A percentile compares a stretch with the other conserved stretches of the same genome.
Conservation (phyloP, 2,329 filamentous ascomycete species). For the Pseudogymnoascus sp. region DNA sequence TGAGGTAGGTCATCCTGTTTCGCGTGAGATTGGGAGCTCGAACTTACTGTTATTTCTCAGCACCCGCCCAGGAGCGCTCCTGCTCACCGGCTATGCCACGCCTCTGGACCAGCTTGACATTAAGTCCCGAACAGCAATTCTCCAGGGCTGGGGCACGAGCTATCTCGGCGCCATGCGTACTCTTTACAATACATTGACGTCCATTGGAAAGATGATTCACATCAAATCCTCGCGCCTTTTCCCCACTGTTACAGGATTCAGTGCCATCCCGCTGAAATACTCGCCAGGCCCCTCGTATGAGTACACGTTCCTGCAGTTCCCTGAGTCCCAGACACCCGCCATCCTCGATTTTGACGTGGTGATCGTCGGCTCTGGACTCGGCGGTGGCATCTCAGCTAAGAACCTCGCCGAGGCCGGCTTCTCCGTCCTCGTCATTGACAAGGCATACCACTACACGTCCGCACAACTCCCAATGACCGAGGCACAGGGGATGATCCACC, state of each 20-base stretch:
- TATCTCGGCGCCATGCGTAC: conserved; percentile 49
- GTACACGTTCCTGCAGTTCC: conserved; percentile 29
- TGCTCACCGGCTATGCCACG: conserved; percentile 61
- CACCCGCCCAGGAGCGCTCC: conserved; percentile 54
- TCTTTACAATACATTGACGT: conserved; percentile 50
- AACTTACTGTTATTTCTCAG: conserved; percentile 34
- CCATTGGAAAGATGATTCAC: conserved; percentile 42
- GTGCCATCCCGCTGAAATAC: conserved; percentile 43
- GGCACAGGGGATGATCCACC: conserved; percentile 49
- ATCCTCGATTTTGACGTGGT: conserved; percentile 73
- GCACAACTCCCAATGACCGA: conserved; percentile 70
- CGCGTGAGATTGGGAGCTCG: neutral
- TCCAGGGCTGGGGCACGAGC: conserved; percentile 57
- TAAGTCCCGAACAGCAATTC: conserved; percentile 53
- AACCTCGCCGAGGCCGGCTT: conserved; percentile 71
- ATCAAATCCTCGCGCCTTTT: conserved; percentile 49
- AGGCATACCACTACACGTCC: conserved; percentile 69
- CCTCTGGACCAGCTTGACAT: conserved; percentile 57
- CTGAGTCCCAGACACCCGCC: conserved; percentile 37
- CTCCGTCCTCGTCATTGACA: conserved; percentile 74
- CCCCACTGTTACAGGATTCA: conserved; percentile 50
- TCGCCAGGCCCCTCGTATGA: conserved; percentile 32
- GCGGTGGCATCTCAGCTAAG: conserved; percentile 75
- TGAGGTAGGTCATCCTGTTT: conserved; percentile 24
- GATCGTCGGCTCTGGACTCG: conserved; percentile 81